Conservation (phyloP, 1,284 basidiomycete species). For the Ustilago loliicola region DNA sequence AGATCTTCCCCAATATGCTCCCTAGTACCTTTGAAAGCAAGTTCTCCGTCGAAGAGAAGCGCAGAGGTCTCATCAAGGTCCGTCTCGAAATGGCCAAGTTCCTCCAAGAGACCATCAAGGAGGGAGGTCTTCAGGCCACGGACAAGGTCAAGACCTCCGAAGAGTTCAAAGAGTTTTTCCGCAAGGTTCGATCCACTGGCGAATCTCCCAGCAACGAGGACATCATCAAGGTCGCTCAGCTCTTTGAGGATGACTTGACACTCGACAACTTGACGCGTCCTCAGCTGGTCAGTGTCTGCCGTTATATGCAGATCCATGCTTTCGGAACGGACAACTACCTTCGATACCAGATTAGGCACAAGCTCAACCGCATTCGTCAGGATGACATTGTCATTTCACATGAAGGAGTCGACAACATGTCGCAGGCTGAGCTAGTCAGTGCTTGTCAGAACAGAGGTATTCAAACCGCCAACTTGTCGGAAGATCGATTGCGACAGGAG, state of each 20-base stretch:
- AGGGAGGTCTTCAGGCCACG: constrained; percentile 87
- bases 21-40: constrained; percentile 99
- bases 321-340: constrained; percentile 99
- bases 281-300: constrained; percentile 95
- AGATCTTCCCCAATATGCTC: constrained; percentile 98
- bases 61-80: constrained; percentile 92
- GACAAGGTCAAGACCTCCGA: constrained; percentile 90
- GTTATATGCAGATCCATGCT: constrained; percentile 93
- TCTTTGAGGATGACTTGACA: constrained; percentile 97
- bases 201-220: constrained; percentile 90
- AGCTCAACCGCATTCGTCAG: constrained; percentile 85
- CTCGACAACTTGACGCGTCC: constrained; percentile 97
- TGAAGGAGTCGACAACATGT: constrained; percentile 92
- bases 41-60: constrained; percentile 87
- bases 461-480: constrained; percentile 80
- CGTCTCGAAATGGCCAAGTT: constrained; percentile 99
- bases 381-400: constrained; percentile 90
- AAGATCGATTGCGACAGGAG: constrained; percentile 81
- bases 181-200: constrained; percentile 95
- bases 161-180: constrained; percentile 99
- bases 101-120: constrained; percentile 94
- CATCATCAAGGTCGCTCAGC: constrained; percentile 92
- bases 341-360: constrained; percentile 88
- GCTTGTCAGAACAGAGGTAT: constrained; percentile 96
- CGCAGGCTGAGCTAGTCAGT: constrained; percentile 86